Percentiles rank a stretch among this genome's conserved stretches.
Evolutionary conservation across 1,284 basidiomycete genomes (phyloP).

Genomic region (Leccinum subrobustum): DNA sequence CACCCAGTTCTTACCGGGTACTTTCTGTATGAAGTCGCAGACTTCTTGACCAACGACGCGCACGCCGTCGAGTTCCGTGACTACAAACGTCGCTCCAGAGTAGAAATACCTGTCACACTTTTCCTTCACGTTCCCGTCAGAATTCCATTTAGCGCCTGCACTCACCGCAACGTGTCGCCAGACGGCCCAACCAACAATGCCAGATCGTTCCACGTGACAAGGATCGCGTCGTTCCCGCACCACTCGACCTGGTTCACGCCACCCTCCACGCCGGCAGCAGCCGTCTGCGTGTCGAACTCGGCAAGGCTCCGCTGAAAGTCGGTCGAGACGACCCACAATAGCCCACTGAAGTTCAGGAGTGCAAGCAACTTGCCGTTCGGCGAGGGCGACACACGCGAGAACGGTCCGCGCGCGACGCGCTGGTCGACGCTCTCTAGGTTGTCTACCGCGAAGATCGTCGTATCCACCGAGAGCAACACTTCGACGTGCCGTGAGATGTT

Average conservation of each 20-base stretch:
- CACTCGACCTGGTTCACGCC: constrained; percentile 77
- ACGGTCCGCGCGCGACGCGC: constrained; percentile 86
- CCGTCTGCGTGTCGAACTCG: constrained; percentile 71
- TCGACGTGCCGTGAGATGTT: constrained; percentile 86
- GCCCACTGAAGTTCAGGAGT: constrained; percentile 69
- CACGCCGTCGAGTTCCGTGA: constrained; percentile 87
- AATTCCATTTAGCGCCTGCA: constrained; percentile 5
- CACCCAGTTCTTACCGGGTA: constrained; percentile 59
- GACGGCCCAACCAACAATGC: constrained; percentile 89
- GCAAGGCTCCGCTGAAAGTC: constrained; percentile 90
- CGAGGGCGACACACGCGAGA: constrained; percentile 82
- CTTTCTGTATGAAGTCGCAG: constrained; percentile 92
- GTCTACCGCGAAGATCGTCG: constrained; percentile 81
- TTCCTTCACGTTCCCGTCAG: not conserved
- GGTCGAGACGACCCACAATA: constrained; percentile 89
- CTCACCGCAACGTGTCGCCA: constrained; percentile 84
- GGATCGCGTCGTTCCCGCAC: constrained; percentile 96
- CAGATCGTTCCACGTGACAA: constrained; percentile 81
- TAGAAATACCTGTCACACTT: constrained; percentile 82
- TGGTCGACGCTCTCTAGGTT: constrained; percentile 87
- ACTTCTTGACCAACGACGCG: constrained; percentile 78
- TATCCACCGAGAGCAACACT: constrained; percentile 76
- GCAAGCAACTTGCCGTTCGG: constrained; percentile 94
- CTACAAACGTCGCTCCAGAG: constrained; percentile 70
- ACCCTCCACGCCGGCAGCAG: constrained; percentile 54